Base-by-base conservation (phyloP, 1,284 basidiomycete species). In the Lentinula novae-zelandiae region DNA sequence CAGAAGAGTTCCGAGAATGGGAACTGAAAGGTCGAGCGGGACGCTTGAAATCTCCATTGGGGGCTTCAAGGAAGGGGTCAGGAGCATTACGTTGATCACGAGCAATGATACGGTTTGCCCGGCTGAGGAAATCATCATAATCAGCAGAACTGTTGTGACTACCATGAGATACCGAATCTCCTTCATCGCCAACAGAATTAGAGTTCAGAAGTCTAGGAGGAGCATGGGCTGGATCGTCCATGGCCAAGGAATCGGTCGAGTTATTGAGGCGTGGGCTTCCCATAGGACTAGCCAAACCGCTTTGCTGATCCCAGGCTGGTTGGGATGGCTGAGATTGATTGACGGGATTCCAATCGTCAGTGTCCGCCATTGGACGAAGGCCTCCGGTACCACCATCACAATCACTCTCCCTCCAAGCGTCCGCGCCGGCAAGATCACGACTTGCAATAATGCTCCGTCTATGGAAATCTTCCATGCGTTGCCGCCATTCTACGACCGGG, bases 401-500 rank as follows among this genome's bases (percentile, higher is more conserved):
- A 68, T 92, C 90, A 12, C 86, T 83, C 57, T 83, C 81, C 42
- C 88, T 81, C 90, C 92, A 95, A 0, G 93, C 86, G 66, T 92
- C 80, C 5, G 78, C 62, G 17, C 85, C 89, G 27, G 93, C 92
- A 3, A 85, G 46, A 44, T 76, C 73, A 60, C 93, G 87, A 69
- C 89, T 93, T 5, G 79, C 79, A 44, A 73, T 76, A 72, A 96
- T 95, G 70, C 87, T 90, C 61, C 94, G 90, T 64, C 83, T 85
- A 73, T 96, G 94, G 82, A 96, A 93, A 73, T 96, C 94, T 75
- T 96, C 94, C 79, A 89, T 92, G 58, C 92, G 86, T 72, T 96
- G 93, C 70, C 94, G 91, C 94, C 94, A 96, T 76, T 96, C 93
- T 50, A 96, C 91, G 63, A 96, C 94, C 5, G 94, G 94, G 89